phyloP scores from a whole-genome alignment of 495 filamentous ascomycete genomes.

The Xylaria sp. region DNA sequence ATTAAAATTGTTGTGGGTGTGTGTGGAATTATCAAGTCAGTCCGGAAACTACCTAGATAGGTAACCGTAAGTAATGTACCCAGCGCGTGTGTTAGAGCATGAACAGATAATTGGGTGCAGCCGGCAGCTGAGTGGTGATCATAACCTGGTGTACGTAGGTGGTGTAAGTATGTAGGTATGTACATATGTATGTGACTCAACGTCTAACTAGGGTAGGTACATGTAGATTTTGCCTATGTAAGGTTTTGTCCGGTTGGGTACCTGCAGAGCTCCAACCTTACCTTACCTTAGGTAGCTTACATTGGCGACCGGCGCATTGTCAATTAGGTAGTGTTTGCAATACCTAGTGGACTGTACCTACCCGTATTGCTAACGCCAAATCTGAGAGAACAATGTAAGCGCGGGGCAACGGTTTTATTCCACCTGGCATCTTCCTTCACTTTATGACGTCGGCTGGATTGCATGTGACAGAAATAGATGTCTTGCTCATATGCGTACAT shows the following conservation, averaged over 20 bases:
- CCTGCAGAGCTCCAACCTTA: too few species aligned
- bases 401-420: not conserved
- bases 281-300: too few species aligned
- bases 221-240: not conserved
- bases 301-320: too few species aligned
- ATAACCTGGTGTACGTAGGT: too few species aligned
- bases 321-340: too few species aligned
- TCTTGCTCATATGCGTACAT: too few species aligned
- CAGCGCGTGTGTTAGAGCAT: not conserved
- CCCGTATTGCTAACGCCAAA: not conserved
- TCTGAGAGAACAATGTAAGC: not conserved
- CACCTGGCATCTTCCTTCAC: not conserved
- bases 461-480: not conserved
- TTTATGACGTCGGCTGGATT: conserved; percentile 4
- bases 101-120: not conserved
- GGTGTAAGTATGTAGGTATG: too few species aligned
- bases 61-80: not conserved
- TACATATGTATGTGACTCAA: too few species aligned
- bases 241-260: too few species aligned
- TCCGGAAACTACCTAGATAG: not conserved
- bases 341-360: not conserved
- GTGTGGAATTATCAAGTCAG: not conserved
- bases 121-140: not conserved
- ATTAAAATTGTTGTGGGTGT: conserved; percentile 14
- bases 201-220: not conserved